Percentiles rank a stretch among this genome's conserved stretches.
These are phyloP conservation scores for Schoenoplectus tabernaemontani DNA, from an alignment of 202 grass and related monocot species.

Conservation along the genomic window DNA sequence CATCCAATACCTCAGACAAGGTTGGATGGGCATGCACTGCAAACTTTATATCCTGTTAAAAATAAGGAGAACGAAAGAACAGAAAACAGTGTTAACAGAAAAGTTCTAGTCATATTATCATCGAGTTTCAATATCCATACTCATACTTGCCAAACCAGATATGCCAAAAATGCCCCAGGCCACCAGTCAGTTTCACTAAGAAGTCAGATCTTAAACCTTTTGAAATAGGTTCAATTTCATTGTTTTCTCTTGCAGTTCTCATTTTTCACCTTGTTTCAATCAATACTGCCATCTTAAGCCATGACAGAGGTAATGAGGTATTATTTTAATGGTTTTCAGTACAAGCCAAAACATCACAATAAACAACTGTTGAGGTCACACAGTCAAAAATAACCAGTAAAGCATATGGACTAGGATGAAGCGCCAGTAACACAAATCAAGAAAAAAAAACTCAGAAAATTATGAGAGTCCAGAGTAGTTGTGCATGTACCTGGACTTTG, in stretches of 20 bases:
- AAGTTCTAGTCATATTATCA: not conserved
- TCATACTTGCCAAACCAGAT: not conserved
- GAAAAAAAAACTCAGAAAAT: not conserved
- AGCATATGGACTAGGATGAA: not conserved
- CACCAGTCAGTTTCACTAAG: not conserved
- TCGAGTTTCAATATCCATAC: not conserved
- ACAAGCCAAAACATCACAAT: not conserved
- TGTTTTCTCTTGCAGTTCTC: not conserved
- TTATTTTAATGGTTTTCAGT: not conserved
- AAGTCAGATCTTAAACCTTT: not conserved
- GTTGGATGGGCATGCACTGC: slow-evolving; percentile 88
- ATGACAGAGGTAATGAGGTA: not conserved
- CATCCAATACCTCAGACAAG: slow-evolving; percentile 84
- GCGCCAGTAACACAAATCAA: not conserved
- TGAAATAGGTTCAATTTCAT: not conserved
- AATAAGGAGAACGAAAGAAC: not conserved
- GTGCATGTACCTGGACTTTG: slow-evolving; percentile 48
- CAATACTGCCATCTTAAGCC: not conserved
- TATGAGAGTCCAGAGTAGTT: slow-evolving; percentile 6
- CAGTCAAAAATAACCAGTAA: not conserved
- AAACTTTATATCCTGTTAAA: slow-evolving; percentile 66
- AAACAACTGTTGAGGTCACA: not conserved
- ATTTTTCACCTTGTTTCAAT: not conserved
- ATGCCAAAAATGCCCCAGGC: slow-evolving; percentile 9
- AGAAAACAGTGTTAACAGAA: not conserved